Evolutionary conservation across 208 protist species (phyloP), one percentile per base, ranked within the genome.

Genomic region (Wallacemonas rigidus): DNA sequence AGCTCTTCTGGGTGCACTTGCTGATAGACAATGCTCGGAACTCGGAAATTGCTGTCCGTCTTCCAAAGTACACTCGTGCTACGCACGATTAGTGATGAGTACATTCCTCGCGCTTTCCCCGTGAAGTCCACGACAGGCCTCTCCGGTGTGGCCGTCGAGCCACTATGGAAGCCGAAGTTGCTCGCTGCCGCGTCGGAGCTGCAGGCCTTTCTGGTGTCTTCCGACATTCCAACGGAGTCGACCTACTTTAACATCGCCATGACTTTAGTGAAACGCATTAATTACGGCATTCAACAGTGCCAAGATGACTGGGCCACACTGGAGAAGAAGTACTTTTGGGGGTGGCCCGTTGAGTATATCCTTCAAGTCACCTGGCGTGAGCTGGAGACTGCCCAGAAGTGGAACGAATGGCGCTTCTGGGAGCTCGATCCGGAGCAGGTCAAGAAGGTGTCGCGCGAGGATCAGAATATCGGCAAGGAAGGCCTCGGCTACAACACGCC

Each of bases 341-440:
- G 90, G 3, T 97, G 90, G 92, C 92, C 92, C 38, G 92, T 97
- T 41, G 90, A 97, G 83, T 92, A 97, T 73, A 95, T 97, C 47
- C 72, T 97, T 12, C 92, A 97, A 74, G 87, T 97, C 51, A 97
- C 92, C 14, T 97, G 92, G 90, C 81, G 92, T 14, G 89, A 97
- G 88, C 69, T 97, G 64, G 89, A 97, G 75, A 97, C 92, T 64
- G 92, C 92, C 51, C 92, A 97, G 74, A 95, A 95, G 85, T 97
- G 92, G 92, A 97, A 97, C 43, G 92, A 97, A 79, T 97, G 89
- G 90, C 89, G 89, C 55, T 91, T 97, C 72, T 97, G 92, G 90
- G 89, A 95, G 78, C 83, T 97, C 14, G 92, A 97, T 73, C 92
- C 92, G 39, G 92, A 97, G 81, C 92, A 97, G 85, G 90, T 95